Evolutionary conservation across 139 green algal genomes (phyloP).

Genomic region (Micromonas pusilla): DNA sequence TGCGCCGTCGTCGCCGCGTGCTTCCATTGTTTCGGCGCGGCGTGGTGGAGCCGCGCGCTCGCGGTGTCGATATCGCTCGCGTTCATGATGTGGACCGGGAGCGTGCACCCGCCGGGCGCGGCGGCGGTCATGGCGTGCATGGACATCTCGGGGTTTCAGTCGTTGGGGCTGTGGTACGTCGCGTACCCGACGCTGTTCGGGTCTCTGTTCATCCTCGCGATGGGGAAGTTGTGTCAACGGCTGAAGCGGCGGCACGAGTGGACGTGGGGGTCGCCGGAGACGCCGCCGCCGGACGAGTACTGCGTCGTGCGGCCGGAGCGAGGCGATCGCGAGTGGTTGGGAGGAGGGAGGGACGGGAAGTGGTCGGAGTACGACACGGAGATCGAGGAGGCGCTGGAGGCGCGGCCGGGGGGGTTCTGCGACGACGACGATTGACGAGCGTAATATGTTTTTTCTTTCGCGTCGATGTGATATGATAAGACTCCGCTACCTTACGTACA

Average conservation of each 20-base stretch:
- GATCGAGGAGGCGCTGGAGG: no score
- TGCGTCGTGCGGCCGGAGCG: no score
- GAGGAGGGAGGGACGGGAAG: no score
- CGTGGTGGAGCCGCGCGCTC: not conserved
- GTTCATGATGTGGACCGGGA: conserved; percentile 13
- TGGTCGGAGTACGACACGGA: no score
- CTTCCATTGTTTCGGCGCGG: not conserved
- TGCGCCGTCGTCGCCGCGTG: not conserved
- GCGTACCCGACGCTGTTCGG: conserved; percentile 14
- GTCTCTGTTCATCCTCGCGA: not conserved
- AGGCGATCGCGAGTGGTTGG: no score
- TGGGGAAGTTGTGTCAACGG: not conserved
- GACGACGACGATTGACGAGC: no score
- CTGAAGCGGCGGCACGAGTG: conserved; percentile 2
- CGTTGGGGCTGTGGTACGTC: not conserved
- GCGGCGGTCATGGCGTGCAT: not conserved
- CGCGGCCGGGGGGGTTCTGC: no score
- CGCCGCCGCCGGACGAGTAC: no score
- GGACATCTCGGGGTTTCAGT: not conserved
- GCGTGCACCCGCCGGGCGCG: conserved; percentile 5
- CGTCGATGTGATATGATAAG: no score
- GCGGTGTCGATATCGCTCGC: not conserved
- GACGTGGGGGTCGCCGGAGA: not conserved
- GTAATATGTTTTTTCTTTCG: no score
- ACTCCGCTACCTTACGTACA: no score